Base-by-base conservation (phyloP, 108 stramenopile species). In the Epithemia pelagica region DNA sequence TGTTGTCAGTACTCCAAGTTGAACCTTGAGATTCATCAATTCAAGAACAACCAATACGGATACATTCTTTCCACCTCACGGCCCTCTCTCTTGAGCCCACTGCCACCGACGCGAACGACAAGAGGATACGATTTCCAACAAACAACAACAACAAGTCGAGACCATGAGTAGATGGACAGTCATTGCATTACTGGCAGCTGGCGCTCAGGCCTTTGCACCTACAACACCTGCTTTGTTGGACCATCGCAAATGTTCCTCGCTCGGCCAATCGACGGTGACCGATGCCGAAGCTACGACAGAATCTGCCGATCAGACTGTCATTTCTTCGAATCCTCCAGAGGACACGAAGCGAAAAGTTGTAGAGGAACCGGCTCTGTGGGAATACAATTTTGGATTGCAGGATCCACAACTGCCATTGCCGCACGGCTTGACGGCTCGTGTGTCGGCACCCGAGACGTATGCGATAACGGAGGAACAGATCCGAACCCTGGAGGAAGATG, bases 361-460 rank as follows among this genome's bases (percentile, higher is more conserved):
- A 15, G 82, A 78, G 66, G 89, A 91, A 74, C 92, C 92, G 10
- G 76, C 77, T 8, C 59, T 95, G 22, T 95, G 90, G 90, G 89
- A 95, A 58, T 95, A 95, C 84, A 91, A 91, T 80, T 91, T 95
- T 75, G 90, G 93, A 51, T 74, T 95, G 0, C 93, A 95, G 70
- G 87, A 88, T 67, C 93, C 90, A 23, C 27, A 74, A 26, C 66
- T 95, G 20, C 52, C 82, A 19, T 74, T 92, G 3, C 90, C 89
- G 25, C 90, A 92, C 67, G 86, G 86, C 19, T 78, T 95, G 26
- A 58, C 64, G 2, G 61, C 78, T 20, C 82, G 81, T 25, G 82
- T 86, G 1, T 68, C 87, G 7, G 61, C 78, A 2, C 89, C 91
- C 20, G 91, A 92, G 71, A 80, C 64, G 28, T 95, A 69, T 68